Conservation (phyloP, 2,329 filamentous ascomycete species). For the Fusarium subtropicale region DNA sequence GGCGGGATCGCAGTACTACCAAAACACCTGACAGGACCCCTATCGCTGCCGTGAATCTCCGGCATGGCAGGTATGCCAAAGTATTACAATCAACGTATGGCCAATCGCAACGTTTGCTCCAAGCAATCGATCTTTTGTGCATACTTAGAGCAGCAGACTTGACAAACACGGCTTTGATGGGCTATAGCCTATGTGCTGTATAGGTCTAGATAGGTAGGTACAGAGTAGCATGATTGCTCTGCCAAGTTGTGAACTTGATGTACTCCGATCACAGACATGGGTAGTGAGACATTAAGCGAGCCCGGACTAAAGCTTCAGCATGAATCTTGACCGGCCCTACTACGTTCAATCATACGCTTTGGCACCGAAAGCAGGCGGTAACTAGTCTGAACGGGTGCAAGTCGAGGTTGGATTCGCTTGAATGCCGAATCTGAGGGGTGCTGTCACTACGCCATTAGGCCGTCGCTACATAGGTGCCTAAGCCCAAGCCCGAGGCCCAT, state of each 20-base stretch:
- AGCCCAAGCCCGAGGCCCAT: background rate
- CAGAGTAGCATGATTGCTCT: slow-evolving; percentile 1
- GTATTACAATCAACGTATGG: background rate
- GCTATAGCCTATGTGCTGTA: slow-evolving; percentile 2
- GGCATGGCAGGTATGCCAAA: background rate
- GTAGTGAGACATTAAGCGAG: slow-evolving; percentile 5
- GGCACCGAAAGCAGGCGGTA: slow-evolving; percentile 10
- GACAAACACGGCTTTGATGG: slow-evolving; percentile 10
- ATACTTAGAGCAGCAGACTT: background rate
- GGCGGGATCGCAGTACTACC: background rate
- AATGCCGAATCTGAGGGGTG: slow-evolving; percentile 21
- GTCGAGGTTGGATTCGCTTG: slow-evolving; percentile 3
- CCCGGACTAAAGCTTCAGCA: slow-evolving; percentile 10
- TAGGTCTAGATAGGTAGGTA: background rate
- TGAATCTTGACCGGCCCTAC: slow-evolving; percentile 7
- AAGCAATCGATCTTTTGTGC: slow-evolving; percentile 3
- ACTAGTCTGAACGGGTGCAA: slow-evolving; percentile 10
- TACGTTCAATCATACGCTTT: slow-evolving; percentile 7
- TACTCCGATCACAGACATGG: slow-evolving; percentile 1
- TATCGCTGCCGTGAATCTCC: background rate
- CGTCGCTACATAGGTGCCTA: background rate
- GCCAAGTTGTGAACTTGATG: slow-evolving; percentile 6
- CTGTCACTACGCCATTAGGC: slow-evolving; percentile 10
- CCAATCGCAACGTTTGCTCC: slow-evolving; percentile 15
- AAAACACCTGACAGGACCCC: slow-evolving; percentile 1